Evolutionary conservation across 164 flowering plant species (phyloP), one percentile per base, ranked within the genome.

Genomic region (Houttuynia cordata): DNA sequence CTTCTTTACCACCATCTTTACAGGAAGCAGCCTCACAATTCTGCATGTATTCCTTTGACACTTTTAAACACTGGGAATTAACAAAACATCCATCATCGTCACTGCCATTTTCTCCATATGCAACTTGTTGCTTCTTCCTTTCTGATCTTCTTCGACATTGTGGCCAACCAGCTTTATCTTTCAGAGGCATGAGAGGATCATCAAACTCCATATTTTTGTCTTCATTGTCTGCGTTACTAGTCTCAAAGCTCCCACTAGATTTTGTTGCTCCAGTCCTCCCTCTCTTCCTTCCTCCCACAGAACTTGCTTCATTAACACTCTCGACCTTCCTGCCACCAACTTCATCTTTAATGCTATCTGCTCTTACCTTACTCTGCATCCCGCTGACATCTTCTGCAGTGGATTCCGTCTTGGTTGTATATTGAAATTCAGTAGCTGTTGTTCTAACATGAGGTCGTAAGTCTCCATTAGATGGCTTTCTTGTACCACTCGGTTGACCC

Each of bases 31-130:
- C 68, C 24, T 64, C 73, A n/a, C 51, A 56, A 61, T 13, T 57
- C 60, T 60, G 56, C 61, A 58, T 61, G 37, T 59, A 21, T 17
- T 67, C 60, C 62, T 69, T 81, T 21, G 68, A 42, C 58, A 59
- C 68, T 64, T 77, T 77, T 6, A 65, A 56, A 50, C 37, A 1
- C 14, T 61, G 37, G 37, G 40, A 56, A 68, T 62, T 25, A 34
- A 56, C 55, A 24, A 59, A 39, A 62, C 22, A 14, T 76, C 71
- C 71, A 40, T 83, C 83, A 59, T 81, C 85, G 61, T 80, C 82
- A 64, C 79, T 76, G 19, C 51, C 20, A 65, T 76, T 65, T 60
- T 86, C 91, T 34, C 71, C 72, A 58, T 82, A 84, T 12, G 78
- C 79, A 47, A 83, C 80, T 17, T 79, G 56, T 25, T 73, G 76